Evolutionary conservation across 371 early-diverging fungal genomes (phyloP), one percentile per base, ranked within the genome.

Genomic region (Vairimorpha apis): DNA sequence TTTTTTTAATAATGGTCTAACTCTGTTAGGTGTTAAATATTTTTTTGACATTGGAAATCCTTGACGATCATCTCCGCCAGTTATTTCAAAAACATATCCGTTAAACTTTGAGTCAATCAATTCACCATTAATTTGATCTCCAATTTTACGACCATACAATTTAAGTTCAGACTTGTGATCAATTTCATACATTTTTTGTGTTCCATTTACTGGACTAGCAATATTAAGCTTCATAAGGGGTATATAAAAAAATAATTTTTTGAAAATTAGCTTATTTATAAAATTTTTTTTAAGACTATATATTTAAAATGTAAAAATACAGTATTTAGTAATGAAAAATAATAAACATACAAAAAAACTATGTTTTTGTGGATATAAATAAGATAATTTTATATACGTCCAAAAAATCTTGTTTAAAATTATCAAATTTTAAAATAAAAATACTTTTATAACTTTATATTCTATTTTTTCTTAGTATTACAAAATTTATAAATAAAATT

Each of bases 21-120:
- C 91, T 89, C 98, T 92, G 84, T 89, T 87, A 69, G 88, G 88
- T 72, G 89, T 86, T 75, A 92, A 87, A 71, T 96, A 90, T 88
- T 93, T 93, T 86, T 92, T 91, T 47, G 55, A 73, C 88, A 88
- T 88, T 43, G 87, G 87, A 84, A 88, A 86, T 70, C 97, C 95
- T 88, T 96, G 95, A 87, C 92, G 93, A 88, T 97, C 98, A 88
- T 94, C 92, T 81, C 98, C 98, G 81, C 98, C 98, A 74, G 92
- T 90, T 82, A 97, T 92, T 83, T 92, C 90, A 88, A 97, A 90
- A 80, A 94, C 89, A 87, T 91, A 94, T 75, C 96, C 97, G 87
- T 91, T 91, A 90, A 92, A 96, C 86, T 97, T 95, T 78, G 92
- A 92, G 79, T 93, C 92, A 80, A 97, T 87, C 53, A 90, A 83